Conservation (phyloP, 2,329 filamentous ascomycete genomes). For the Colletotrichum liriopes region DNA sequence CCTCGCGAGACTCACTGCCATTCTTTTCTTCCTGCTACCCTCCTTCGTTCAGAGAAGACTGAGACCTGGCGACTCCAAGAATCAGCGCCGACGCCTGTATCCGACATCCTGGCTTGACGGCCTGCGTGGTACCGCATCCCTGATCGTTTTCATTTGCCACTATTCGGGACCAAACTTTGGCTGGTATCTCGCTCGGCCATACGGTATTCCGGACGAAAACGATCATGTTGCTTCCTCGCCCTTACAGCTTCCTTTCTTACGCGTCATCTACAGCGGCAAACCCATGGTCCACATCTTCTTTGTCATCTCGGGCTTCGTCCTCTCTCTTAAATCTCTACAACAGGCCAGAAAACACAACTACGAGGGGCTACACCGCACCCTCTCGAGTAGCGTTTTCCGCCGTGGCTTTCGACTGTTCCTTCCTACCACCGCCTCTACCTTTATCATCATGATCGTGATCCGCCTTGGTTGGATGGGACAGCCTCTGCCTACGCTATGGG, state of each 20-base stretch:
- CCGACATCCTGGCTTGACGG: conserved; percentile 65
- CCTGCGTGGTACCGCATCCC: conserved; percentile 63
- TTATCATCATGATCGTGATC: conserved; percentile 55
- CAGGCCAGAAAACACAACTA: conserved; percentile 57
- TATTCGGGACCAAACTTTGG: conserved; percentile 59
- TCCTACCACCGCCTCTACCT: conserved; percentile 60
- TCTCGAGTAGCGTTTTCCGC: conserved; percentile 64
- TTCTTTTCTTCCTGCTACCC: conserved; percentile 49
- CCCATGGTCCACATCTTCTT: conserved; percentile 69
- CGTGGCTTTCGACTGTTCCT: conserved; percentile 64
- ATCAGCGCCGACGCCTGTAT: conserved; percentile 48
- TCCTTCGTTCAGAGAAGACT: conserved; percentile 51
- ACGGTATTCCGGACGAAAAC: conserved; percentile 52
- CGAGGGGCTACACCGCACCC: conserved; percentile 54
- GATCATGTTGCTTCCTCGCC: conserved; percentile 50
- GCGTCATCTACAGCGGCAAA: conserved; percentile 61
- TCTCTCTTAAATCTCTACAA: conserved; percentile 61
- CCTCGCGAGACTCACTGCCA: conserved; percentile 26
- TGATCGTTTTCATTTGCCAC: conserved; percentile 65
- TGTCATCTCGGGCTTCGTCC: conserved; percentile 65
- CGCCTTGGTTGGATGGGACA: conserved; percentile 50
- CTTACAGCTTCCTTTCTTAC: conserved; percentile 62
- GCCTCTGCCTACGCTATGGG: conserved; percentile 46
- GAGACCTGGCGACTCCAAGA: conserved; percentile 45
- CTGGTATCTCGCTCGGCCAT: conserved; percentile 51